Evolutionary conservation across 75 land plant species (phyloP).

Genomic region (Adiantum capillusveneris): DNA sequence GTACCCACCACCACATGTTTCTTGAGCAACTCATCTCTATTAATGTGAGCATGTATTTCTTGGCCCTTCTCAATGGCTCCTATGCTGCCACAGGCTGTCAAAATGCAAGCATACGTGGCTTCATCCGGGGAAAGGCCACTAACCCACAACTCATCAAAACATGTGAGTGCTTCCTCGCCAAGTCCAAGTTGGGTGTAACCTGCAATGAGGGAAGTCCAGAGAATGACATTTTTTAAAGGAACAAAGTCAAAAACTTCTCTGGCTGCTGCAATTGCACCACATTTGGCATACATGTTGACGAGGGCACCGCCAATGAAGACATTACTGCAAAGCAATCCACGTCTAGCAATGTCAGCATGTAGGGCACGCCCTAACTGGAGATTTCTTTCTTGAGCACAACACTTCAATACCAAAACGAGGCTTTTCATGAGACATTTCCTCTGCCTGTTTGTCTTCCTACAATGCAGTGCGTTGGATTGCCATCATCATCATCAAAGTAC

Average conservation of each 20-base stretch:
- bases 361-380: not conserved
- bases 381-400: too few relatives aligned
- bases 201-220: constrained; percentile 30
- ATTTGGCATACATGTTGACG: constrained; percentile 23
- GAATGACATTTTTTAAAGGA: constrained; percentile 9
- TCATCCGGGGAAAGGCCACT: constrained; percentile 6
- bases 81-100: constrained; percentile 4
- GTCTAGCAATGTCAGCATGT: constrained; percentile 12
- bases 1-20: not conserved
- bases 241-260: constrained; percentile 15
- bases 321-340: constrained; percentile 7
- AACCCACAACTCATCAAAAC: constrained; percentile 7
- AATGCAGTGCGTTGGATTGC: too few relatives aligned
- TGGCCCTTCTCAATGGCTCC: not conserved
- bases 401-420: too few relatives aligned
- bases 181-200: constrained; percentile 12
- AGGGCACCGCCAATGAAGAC: constrained; percentile 17
- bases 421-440: too few relatives aligned
- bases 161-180: constrained; percentile 8
- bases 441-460: too few relatives aligned
- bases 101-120: not conserved
- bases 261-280: constrained; percentile 6
- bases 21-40: not conserved
- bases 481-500: too few relatives aligned
- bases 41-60: not conserved